Base-by-base conservation (phyloP, 768 basidiomycete species). In the Macrolepiota fuliginosa region DNA sequence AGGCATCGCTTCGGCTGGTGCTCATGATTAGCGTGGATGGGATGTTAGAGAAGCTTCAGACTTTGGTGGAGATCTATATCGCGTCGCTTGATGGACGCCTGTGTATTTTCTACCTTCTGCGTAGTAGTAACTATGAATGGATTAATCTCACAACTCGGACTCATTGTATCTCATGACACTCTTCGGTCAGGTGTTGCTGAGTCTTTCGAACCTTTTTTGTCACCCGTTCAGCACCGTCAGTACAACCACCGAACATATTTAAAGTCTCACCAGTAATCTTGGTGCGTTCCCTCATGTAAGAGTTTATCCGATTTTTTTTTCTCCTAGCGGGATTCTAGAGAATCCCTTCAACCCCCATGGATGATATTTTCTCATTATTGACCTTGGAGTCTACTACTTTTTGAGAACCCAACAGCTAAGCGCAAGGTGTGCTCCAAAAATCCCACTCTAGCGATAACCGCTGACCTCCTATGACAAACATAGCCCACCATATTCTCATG, bases 1-100 rank as follows among this genome's bases (percentile, higher is more conserved):
- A 90, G 85, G 89, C 75, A 78, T 82, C 87, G 86, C 86, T 79
- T 80, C 70, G 71, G 86, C 86, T 83, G 88, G 82, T 70, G 79
- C 88, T 81, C 89, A 90, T 85, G 89, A 90, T 75, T 22, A 68
- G 56, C 73, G 66, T 67, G 69, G 71, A 70, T 67, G 65, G 62
- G 64, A 64, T 64, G 70, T 68, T 63, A 76, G 70, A 67, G 63
- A 51, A 68, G 52, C 60, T 62, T 67, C 51, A 63, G 62, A 70
- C 63, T 65, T 59, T 64, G 71, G 66, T 69, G 66, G 70, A 54
- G 69, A 72, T 70, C 74, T 74, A 79, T 75, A 79, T 71, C 19
- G 62, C 53, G 42, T 25, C 9, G 24, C 6, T 27, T 49, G 25
- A 49, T 17, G 19, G 19, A 45, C 58, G 46, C 55, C 56, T 66